A percentile compares a stretch with the other conserved stretches of the same genome.
phyloP scores from a whole-genome alignment of 225 moss, liverwort and hornwort genomes.

The Physcomitrellopsis africana region DNA sequence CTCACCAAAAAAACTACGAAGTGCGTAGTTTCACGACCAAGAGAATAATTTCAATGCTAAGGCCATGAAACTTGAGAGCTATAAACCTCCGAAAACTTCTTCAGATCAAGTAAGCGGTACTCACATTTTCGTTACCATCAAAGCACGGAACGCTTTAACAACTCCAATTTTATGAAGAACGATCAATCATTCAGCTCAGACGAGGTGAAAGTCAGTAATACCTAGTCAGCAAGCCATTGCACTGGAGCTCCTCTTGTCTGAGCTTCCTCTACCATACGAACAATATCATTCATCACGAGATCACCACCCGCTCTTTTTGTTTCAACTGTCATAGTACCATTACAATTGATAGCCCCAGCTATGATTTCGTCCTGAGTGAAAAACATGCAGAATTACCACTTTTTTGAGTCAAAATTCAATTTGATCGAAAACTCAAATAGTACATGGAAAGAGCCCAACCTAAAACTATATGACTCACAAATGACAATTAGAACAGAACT shows the following conservation, averaged over 20 bases:
- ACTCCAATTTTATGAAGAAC: neutral
- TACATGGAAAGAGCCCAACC: neutral
- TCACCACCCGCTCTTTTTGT: conserved; percentile 68
- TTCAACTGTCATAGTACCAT: conserved; percentile 66
- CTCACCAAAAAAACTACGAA: conserved; percentile 6
- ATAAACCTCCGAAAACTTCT: neutral
- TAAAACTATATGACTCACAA: neutral
- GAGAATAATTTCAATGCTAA: neutral
- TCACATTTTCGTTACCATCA: conserved; percentile 14
- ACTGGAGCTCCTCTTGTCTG: conserved; percentile 77
- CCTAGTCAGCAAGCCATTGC: conserved; percentile 70
- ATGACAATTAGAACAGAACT: conserved; percentile 6
- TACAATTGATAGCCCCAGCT: conserved; percentile 70
- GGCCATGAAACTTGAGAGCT: neutral
- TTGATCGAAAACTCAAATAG: neutral
- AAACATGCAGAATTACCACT: conserved; percentile 4
- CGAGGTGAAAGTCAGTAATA: conserved; percentile 6
- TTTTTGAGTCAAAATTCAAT: neutral
- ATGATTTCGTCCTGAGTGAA: conserved; percentile 58
- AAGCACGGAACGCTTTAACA: neutral
- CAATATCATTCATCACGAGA: conserved; percentile 69
- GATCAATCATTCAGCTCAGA: neutral
- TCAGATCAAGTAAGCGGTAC: neutral
- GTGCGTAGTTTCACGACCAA: conserved; percentile 15
- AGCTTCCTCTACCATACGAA: conserved; percentile 76